These are phyloP conservation scores for Drechslera avenae DNA, from an alignment of 2,329 filamentous ascomycete genomes.

Conservation along the genomic window DNA sequence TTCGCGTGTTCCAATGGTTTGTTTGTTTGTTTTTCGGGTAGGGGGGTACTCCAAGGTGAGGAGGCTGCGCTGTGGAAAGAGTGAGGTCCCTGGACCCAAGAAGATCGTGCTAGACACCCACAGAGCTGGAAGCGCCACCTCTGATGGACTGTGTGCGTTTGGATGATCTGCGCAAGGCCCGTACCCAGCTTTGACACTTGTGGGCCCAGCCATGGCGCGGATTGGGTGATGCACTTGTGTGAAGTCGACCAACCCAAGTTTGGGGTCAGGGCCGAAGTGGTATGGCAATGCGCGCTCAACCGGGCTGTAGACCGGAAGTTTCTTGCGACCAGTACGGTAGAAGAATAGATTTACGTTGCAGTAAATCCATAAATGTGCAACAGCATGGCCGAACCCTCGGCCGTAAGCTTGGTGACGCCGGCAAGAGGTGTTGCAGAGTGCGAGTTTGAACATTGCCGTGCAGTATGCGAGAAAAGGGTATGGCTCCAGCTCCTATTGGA, in stretches of 20 bases:
- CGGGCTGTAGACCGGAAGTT: not conserved
- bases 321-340: not conserved
- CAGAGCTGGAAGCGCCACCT: slow-evolving; percentile 9
- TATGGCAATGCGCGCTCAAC: not conserved
- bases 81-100: slow-evolving; percentile 5
- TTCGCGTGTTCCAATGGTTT: not conserved
- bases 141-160: slow-evolving; percentile 2
- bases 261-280: not conserved
- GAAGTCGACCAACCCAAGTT: slow-evolving; percentile 5
- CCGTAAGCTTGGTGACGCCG: too few species aligned
- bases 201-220: slow-evolving; percentile 6
- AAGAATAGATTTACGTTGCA: not conserved
- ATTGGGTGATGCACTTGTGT: slow-evolving; percentile 2
- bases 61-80: not conserved
- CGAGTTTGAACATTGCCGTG: too few species aligned
- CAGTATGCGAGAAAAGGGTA: too few species aligned
- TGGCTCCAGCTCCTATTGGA: too few species aligned
- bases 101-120: slow-evolving; percentile 1
- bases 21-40: too few species aligned
- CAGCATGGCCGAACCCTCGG: too few species aligned
- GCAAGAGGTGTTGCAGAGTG: too few species aligned
- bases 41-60: not conserved
- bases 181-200: slow-evolving; percentile 5
- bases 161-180: slow-evolving; percentile 7
- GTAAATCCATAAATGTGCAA: slow-evolving; percentile 1